phyloP scores from a whole-genome alignment of 805 yeast species.

The Candida coquimbonensis region DNA sequence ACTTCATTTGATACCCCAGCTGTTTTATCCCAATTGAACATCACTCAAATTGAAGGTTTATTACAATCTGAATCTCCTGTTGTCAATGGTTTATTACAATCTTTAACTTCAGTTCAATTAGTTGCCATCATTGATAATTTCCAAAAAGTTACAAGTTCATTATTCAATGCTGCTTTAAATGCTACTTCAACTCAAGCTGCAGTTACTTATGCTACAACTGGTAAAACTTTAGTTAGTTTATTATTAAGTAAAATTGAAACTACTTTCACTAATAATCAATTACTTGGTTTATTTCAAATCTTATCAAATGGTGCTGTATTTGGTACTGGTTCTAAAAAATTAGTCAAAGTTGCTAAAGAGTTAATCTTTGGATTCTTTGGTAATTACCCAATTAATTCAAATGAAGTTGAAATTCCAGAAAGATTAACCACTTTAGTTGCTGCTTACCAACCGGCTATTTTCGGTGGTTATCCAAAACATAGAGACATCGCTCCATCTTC shows the following conservation, averaged over 20 bases:
- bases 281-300: conserved; percentile 19
- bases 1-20: conserved; percentile 66
- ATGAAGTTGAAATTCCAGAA: conserved; percentile 9
- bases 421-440: conserved; percentile 14
- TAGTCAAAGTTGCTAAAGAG: conserved; percentile 12
- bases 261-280: conserved; percentile 18
- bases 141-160: conserved; percentile 17
- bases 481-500: conserved; percentile 55
- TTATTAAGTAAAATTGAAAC: conserved; percentile 13
- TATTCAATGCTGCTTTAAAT: conserved; percentile 15
- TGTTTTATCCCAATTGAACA: conserved; percentile 17
- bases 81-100: conserved; percentile 14
- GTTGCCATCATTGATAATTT: conserved; percentile 12
- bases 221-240: conserved; percentile 13
- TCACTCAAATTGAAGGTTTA: conserved; percentile 21
- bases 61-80: conserved; percentile 16
- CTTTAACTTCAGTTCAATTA: conserved; percentile 16
- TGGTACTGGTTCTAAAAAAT: conserved; percentile 22
- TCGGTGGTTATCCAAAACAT: conserved; percentile 54
- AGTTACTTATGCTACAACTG: conserved; percentile 6
- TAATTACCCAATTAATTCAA: neutral
- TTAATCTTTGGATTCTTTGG: conserved; percentile 18
- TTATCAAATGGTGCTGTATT: conserved; percentile 20
- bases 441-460: conserved; percentile 40
- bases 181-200: conserved; percentile 4